Evolutionary conservation across 2,329 filamentous ascomycete species (phyloP).

Genomic region (Boeremia lycopersici): DNA sequence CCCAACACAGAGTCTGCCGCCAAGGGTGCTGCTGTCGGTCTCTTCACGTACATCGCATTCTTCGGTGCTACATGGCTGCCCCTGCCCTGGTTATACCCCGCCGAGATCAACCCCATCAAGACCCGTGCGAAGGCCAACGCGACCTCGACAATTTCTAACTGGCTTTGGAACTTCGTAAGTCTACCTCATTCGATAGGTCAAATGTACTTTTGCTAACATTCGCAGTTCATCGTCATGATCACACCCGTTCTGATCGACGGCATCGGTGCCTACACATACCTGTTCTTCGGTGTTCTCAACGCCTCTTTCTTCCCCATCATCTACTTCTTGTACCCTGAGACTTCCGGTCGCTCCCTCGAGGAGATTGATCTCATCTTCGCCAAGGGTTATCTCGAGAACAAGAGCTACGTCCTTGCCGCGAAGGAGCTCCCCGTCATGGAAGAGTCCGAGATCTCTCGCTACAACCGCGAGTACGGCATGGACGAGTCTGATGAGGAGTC

Average conservation of each 20-base stretch:
- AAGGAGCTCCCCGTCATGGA: slow-evolving; percentile 45
- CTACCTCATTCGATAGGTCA: too few relatives aligned
- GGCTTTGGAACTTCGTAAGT: slow-evolving; percentile 56
- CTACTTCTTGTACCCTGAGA: slow-evolving; percentile 64
- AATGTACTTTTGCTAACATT: too few relatives aligned
- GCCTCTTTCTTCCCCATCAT: slow-evolving; percentile 58
- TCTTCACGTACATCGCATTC: slow-evolving; percentile 73
- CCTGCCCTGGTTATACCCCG: slow-evolving; percentile 64
- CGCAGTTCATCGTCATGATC: slow-evolving; percentile 49
- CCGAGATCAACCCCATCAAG: slow-evolving; percentile 61
- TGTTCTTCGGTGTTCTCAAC: slow-evolving; percentile 60
- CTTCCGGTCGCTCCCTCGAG: slow-evolving; percentile 56
- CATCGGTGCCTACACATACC: slow-evolving; percentile 51
- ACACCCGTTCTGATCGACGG: slow-evolving; percentile 48
- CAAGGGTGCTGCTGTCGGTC: slow-evolving; percentile 61
- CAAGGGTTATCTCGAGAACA: slow-evolving; percentile 45
- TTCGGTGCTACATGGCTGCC: slow-evolving; percentile 71
- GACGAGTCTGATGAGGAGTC: slow-evolving; percentile 40
- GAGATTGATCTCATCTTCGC: slow-evolving; percentile 60
- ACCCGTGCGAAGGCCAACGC: slow-evolving; percentile 63
- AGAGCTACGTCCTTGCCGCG: slow-evolving; percentile 46
- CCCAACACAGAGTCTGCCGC: slow-evolving; percentile 45
- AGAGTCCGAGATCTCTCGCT: slow-evolving; percentile 42
- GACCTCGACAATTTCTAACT: slow-evolving; percentile 60
- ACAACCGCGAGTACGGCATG: slow-evolving; percentile 43